Evolutionary conservation across 2,329 filamentous ascomycete species (phyloP), one percentile per base, ranked within the genome.

Genomic region (Phialophora expanda): DNA sequence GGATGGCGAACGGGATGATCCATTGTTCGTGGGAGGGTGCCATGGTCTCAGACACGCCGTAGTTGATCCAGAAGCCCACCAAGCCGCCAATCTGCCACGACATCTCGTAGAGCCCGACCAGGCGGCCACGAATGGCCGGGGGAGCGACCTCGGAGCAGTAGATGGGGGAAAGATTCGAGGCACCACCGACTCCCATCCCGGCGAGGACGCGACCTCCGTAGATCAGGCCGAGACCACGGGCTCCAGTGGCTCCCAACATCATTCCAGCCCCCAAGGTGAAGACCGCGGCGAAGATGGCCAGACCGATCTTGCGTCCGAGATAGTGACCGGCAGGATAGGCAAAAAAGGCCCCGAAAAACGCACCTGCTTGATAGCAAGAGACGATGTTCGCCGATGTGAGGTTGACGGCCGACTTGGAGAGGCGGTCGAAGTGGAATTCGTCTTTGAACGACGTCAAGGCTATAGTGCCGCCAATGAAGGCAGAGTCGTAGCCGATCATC

Each of bases 301-400:
- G 81, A 24, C 86, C 89, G 74, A 82, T 85, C 73, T 86, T 86
- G 24, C 90, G 85, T 30, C 90, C 90, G 68, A 89, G 79, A 75
- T 85, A 90, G 79, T 89, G 87, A 32, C 85, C 87, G 38, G 86
- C 84, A 8, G 81, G 83, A 71, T 90, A 93, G 64, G 87, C 89
- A 66, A 85, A 84, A 48, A 92, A 79, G n/a, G 88, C 86, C 58
- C 91, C 91, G 72, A 94, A 93, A 80, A 95, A 93, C 66, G 90
- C 90, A 66, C 91, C 91, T 9, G 91, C 91, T 77, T 94, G 91
- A 79, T 92, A 93, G 61, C 90, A 86, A 28, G 89, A 92, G 30
- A 93, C 90, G 67, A 93, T 92, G 76, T 93, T 94, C 72, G 88
- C 82, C 73, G 87, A 88, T 56, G 90, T 80, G 3, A 90, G 77